Base-by-base conservation (phyloP, 352 stramenopile species). In the Globisporangium yorkense region DNA sequence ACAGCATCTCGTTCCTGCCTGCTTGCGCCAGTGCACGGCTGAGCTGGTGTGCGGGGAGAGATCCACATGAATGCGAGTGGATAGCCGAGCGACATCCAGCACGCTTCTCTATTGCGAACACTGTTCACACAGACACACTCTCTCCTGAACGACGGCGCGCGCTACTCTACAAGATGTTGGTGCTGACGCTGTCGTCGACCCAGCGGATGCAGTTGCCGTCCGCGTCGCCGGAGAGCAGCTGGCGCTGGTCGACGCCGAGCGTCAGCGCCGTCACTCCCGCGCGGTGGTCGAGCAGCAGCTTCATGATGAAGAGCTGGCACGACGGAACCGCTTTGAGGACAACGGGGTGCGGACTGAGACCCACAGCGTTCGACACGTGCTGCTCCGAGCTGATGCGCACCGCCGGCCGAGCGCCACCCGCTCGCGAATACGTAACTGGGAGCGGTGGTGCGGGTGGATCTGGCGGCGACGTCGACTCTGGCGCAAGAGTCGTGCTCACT, bases 181-280 rank as follows among this genome's bases (percentile, higher is more conserved):
- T 73, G 41, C 73, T 85, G 49, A 88, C 68, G 56, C 80, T 93
- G 51, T 91, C 83, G 56, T 93, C 83, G 8, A 89, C 61, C 83
- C 83, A 92, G n/a, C 80, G 80, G 51, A 90, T 89, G 53, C 80
- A 91, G 31, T 75, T 73, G 0, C 83, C 83, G 40, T 89, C 80
- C 0, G 61, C 67, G 52, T 92, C 83, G 2, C 73, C 77, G 3
- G 83, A 89, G 31, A 89, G 57, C 8, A 92, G 41, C 57, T 92
- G 80, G 0, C 83, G 73, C 52, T 92, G 83, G 24, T 92, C 80
- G 0, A 47, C 24, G 13, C 74, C 71, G 10, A 92, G 49, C 5
- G 67, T 79, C 1, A 92, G 61, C 6, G 80, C 70, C 2, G 83
- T 91, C 51, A 92, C 79, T 15, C 66, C 67, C 0, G 63, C 43